A percentile compares a stretch with the other conserved stretches of the same genome.
phyloP scores from a whole-genome alignment of 2,329 filamentous ascomycete genomes.

The Xylaria multiplex region DNA sequence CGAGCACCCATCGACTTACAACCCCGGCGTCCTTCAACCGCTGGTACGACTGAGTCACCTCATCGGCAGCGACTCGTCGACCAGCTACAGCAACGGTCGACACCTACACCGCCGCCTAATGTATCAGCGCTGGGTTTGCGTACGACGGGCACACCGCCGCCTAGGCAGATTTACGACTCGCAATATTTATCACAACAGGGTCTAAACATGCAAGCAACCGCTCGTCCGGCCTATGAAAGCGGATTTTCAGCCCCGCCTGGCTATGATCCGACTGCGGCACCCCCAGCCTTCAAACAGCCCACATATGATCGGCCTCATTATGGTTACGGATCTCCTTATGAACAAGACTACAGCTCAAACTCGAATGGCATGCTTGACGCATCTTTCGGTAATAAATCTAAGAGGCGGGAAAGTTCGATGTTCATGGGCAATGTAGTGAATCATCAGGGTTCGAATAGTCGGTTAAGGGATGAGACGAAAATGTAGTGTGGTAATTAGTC shows the following conservation, averaged over 20 bases:
- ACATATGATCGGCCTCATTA: constrained; percentile 54
- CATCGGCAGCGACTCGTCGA: constrained; percentile 62
- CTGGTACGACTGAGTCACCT: constrained; percentile 61
- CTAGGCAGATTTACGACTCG: constrained; percentile 57
- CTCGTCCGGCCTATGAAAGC: constrained; percentile 59
- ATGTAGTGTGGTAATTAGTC: constrained; percentile 39
- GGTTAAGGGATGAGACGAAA: constrained; percentile 64
- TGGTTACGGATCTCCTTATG: constrained; percentile 45
- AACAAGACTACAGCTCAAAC: constrained; percentile 47
- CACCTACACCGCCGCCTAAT: constrained; percentile 62
- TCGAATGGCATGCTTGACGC: constrained; percentile 51
- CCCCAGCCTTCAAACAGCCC: constrained; percentile 39
- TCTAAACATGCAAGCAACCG: constrained; percentile 44
- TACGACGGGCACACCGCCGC: constrained; percentile 57
- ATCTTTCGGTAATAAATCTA: constrained; percentile 53
- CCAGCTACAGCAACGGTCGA: constrained; percentile 52
- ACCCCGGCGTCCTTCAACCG: constrained; percentile 61
- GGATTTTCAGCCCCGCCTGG: constrained; percentile 51
- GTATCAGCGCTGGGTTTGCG: constrained; percentile 44
- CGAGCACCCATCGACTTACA: constrained; percentile 47
- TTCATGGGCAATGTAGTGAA: constrained; percentile 62
- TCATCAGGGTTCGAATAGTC: constrained; percentile 63
- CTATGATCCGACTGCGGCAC: constrained; percentile 48
- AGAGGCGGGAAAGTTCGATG: constrained; percentile 69
- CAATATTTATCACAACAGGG: constrained; percentile 54